Conservation (phyloP, 169 alveolate species). For the Amoebophrya sp. region DNA sequence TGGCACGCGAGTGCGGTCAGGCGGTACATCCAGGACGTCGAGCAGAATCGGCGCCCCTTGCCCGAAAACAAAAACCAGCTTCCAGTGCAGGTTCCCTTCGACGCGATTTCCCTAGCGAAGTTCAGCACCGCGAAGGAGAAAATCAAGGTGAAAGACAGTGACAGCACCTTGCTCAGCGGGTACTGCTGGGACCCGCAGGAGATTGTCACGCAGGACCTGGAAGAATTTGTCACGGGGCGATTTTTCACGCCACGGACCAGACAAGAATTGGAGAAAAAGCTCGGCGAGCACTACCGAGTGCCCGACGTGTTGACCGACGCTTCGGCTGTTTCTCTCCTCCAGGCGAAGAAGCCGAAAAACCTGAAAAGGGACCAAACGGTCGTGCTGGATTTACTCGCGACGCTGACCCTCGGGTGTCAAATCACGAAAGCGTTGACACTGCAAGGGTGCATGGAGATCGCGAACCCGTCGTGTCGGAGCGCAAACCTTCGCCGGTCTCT, state of each 20-base stretch:
- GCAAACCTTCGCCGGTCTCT: neutral
- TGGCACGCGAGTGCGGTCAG: neutral
- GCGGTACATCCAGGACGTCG: neutral
- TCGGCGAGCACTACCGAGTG: neutral
- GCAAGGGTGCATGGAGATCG: neutral
- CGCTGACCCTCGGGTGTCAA: neutral
- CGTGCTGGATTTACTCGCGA: neutral
- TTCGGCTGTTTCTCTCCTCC: too few relatives aligned
- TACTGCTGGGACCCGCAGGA: too few relatives aligned
- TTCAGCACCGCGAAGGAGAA: neutral
- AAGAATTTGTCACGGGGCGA: too few relatives aligned
- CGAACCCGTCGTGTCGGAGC: neutral
- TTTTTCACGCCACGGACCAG: too few relatives aligned
- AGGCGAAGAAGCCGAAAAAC: neutral
- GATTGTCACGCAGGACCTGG: too few relatives aligned
- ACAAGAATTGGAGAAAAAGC: neutral
- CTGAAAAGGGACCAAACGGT: neutral
- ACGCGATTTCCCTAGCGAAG: neutral
- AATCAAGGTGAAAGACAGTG: neutral
- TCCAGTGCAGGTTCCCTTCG: neutral
- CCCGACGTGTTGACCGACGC: too few relatives aligned
- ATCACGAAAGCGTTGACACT: neutral
- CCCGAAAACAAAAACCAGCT: neutral
- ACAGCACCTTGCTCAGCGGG: too few relatives aligned
- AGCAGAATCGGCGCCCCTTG: neutral